A percentile compares a stretch with the other conserved stretches of the same genome.
phyloP scores from a whole-genome alignment of 2,329 filamentous ascomycete species.

The Domatiomyces globalis region DNA sequence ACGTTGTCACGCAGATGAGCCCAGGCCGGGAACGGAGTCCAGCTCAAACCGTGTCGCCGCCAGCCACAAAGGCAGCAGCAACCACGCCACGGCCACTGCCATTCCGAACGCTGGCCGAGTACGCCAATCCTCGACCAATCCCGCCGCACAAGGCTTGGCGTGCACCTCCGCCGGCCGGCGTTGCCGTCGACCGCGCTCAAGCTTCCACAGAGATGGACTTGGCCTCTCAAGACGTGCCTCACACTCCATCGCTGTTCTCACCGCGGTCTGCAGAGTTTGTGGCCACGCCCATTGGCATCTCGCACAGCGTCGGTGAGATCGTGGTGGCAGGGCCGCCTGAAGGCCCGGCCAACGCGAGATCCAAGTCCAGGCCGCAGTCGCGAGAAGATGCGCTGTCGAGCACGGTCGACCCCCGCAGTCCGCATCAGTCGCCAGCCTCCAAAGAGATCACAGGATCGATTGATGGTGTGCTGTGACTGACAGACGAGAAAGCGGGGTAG shows the following conservation, averaged over 20 bases:
- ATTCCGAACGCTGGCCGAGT: slow-evolving; percentile 15
- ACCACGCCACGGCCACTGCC: slow-evolving; percentile 15
- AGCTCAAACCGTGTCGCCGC: slow-evolving; percentile 4
- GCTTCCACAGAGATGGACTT: slow-evolving; percentile 24
- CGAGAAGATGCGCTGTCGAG: background rate
- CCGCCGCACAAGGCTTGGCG: slow-evolving; percentile 9
- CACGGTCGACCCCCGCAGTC: slow-evolving; percentile 17
- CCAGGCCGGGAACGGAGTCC: slow-evolving; percentile 5
- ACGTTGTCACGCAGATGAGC: background rate
- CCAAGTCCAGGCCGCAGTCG: slow-evolving; percentile 2
- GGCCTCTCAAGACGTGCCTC: slow-evolving; percentile 26
- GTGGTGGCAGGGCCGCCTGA: slow-evolving; percentile 5
- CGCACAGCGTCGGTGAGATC: slow-evolving; percentile 22
- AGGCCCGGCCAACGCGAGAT: slow-evolving; percentile 1
- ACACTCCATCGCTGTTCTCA: slow-evolving; percentile 29
- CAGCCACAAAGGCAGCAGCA: background rate
- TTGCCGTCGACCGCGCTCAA: slow-evolving; percentile 18
- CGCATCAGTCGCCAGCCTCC: slow-evolving; percentile 15
- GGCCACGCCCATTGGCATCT: slow-evolving; percentile 25
- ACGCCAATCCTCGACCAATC: slow-evolving; percentile 3
- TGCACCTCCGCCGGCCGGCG: slow-evolving; percentile 6
- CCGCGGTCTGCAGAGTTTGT: slow-evolving; percentile 32
- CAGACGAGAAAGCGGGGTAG: too few species aligned
- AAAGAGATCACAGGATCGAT: slow-evolving; percentile 18
- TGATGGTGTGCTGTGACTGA: slow-evolving; percentile 16